Evolutionary conservation across 1,284 basidiomycete genomes (phyloP), one percentile per base, ranked within the genome.

Genomic region (Ganoderma lingzhi): DNA sequence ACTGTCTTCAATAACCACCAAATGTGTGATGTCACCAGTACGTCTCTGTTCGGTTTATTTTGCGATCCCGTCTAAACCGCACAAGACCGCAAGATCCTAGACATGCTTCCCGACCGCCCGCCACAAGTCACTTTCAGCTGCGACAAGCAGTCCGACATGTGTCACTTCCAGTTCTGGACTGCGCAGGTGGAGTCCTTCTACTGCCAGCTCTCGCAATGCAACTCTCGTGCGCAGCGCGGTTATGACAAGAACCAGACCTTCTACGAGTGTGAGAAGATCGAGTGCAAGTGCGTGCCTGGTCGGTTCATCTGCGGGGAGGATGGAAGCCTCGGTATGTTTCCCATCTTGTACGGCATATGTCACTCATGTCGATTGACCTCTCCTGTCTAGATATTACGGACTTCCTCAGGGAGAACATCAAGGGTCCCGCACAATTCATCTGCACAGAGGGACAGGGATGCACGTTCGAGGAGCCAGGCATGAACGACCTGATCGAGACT

Each of bases 161-260:
- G 96, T 78, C 88, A 90, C 53, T 98, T 98, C 86, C 96, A 99
- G 81, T 99, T 99, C 84, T 99, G 97, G 97, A 96, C 96, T 8
- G 96, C 94, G 9, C 87, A 93, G 74, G 87, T 95, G 67, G 97
- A 99, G 79, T 97, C 95, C 0, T 99, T 99, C 82, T 99, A 98
- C 81, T 99, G 97, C 81, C 89, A 90, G 15, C 86, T 99, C 55
- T 86, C 93, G 53, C 75, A 83, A 6, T 97, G 95, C 78, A 77
- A 76, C 5, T 90, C 90, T 3, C 80, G 81, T n/a, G 77, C 78
- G 2, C 79, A 83, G 53, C 77, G 83, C 1, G 90, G 86, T 2
- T 91, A 92, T 75, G 89, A 93, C 69, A 82, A 82, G 45, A 97
- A 97, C 78, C 84, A 84, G 32, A 97, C 94, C 0, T 80, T 83